Conservation (phyloP, 2,329 filamentous ascomycete genomes). For the Pseudogymnoascus sp. region DNA sequence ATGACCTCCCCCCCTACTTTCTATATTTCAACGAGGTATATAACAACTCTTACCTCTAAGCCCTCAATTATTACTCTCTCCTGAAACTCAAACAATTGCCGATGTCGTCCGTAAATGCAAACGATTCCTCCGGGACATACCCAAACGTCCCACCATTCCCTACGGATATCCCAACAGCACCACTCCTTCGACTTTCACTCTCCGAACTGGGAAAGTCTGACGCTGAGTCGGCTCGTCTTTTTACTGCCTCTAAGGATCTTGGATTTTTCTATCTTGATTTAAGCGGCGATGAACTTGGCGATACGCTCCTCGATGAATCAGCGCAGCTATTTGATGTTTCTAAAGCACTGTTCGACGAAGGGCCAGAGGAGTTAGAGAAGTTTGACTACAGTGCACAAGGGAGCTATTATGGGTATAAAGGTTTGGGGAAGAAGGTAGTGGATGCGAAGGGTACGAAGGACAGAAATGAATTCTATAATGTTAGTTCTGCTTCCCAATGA, state of each 20-base stretch:
- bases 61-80: neutral
- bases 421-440: slow-evolving; percentile 19
- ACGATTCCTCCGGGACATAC: slow-evolving; percentile 11
- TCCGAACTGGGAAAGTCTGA: slow-evolving; percentile 12
- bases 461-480: slow-evolving; percentile 26
- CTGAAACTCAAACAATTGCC: neutral
- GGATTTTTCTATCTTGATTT: slow-evolving; percentile 27
- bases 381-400: slow-evolving; percentile 39
- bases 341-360: slow-evolving; percentile 30
- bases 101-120: neutral
- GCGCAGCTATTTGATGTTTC: slow-evolving; percentile 19
- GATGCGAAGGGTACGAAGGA: slow-evolving; percentile 24
- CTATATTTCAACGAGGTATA: neutral
- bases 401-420: slow-evolving; percentile 24
- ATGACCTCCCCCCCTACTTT: neutral
- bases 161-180: slow-evolving; percentile 18
- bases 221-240: slow-evolving; percentile 17
- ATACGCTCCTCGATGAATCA: slow-evolving; percentile 18
- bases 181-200: slow-evolving; percentile 20
- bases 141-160: slow-evolving; percentile 19
- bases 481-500: slow-evolving; percentile 11
- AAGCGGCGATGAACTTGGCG: slow-evolving; percentile 16
- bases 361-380: slow-evolving; percentile 42
- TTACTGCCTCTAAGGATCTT: slow-evolving; percentile 20
- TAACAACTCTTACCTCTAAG: neutral